Evolutionary conservation across 176 grass and related monocot genomes (phyloP).

Genomic region (Microstegium vimineum): DNA sequence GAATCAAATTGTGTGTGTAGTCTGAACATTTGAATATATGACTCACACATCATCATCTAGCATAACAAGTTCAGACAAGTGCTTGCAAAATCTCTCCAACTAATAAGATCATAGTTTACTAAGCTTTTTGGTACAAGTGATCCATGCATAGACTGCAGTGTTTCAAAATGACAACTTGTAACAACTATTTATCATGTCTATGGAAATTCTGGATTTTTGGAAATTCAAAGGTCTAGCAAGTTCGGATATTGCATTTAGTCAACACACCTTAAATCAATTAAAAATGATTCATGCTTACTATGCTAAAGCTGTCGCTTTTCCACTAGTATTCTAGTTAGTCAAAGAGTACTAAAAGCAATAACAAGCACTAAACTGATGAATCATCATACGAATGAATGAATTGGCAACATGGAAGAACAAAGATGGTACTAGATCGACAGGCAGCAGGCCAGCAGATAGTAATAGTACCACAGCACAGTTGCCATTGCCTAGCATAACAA

Average conservation of each 20-base stretch:
- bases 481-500: neutral
- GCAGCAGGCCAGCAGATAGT: neutral
- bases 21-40: neutral
- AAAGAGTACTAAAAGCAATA: neutral
- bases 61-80: neutral
- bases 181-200: neutral
- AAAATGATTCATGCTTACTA: neutral
- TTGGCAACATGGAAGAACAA: neutral
- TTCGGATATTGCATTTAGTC: neutral
- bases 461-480: conserved; percentile 19
- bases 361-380: no score
- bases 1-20: neutral
- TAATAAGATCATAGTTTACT: neutral
- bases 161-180: neutral
- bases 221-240: neutral
- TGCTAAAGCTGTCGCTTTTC: neutral
- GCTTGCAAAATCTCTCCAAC: neutral
- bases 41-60: neutral
- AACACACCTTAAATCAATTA: neutral
- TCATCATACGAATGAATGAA: neutral
- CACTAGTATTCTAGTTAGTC: neutral
- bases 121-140: neutral
- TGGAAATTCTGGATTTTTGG: neutral
- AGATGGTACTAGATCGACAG: neutral
- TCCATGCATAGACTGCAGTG: neutral